phyloP scores from a whole-genome alignment of 129 eudicot genomes.

The Artemisia tridentata region DNA sequence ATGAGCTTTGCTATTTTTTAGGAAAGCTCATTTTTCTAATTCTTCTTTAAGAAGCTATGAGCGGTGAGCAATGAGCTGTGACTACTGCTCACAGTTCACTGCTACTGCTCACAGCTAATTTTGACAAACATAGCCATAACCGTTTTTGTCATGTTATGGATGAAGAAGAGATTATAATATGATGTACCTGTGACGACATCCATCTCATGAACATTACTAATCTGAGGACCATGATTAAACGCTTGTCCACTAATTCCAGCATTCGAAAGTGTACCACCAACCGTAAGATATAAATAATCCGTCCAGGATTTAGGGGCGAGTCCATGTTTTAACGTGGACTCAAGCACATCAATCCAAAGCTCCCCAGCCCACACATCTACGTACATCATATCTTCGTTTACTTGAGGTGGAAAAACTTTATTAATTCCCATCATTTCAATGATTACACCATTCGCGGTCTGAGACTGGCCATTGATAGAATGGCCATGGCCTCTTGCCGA shows the following conservation, averaged over 20 bases:
- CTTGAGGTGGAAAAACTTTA: constrained; percentile 20
- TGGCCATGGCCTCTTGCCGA: constrained; percentile 98
- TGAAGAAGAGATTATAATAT: neutral
- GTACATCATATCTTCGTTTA: constrained; percentile 39
- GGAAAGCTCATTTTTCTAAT: too few relatives aligned
- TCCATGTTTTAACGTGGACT: constrained; percentile 33
- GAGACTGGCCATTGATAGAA: constrained; percentile 90
- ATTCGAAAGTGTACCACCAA: constrained; percentile 58
- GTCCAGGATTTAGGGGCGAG: constrained; percentile 60
- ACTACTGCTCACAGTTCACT: too few relatives aligned
- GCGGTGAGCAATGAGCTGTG: too few relatives aligned
- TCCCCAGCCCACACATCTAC: constrained; percentile 54
- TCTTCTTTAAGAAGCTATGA: too few relatives aligned
- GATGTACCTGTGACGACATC: constrained; percentile 53
- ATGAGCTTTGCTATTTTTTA: too few relatives aligned
- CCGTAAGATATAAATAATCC: constrained; percentile 47
- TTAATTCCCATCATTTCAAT: constrained; percentile 54
- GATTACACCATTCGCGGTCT: constrained; percentile 60
- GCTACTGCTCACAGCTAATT: too few relatives aligned
- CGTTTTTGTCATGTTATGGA: constrained; percentile 15
- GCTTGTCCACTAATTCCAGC: constrained; percentile 62
- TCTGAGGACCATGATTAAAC: constrained; percentile 53
- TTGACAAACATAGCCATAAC: too few relatives aligned
- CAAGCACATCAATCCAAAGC: constrained; percentile 52
- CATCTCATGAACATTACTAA: constrained; percentile 46